Conservation (phyloP, 2,329 filamentous ascomycete genomes). For the Uncinocarpus reesii region DNA sequence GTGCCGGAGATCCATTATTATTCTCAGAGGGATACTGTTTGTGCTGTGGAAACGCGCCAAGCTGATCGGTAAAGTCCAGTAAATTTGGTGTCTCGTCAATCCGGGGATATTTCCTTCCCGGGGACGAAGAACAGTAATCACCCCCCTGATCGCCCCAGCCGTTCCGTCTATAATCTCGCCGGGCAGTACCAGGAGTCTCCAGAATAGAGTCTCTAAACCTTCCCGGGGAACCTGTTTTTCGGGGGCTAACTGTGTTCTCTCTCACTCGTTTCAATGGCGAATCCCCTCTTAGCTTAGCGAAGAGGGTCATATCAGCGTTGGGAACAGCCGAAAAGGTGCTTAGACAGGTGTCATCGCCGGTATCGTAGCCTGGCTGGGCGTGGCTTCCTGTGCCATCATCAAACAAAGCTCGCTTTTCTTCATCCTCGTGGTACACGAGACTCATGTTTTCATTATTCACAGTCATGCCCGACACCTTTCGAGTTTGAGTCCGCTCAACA, state of each 20-base stretch:
- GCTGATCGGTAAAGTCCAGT: slow-evolving; percentile 79
- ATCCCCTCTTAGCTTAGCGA: slow-evolving; percentile 58
- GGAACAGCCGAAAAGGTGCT: slow-evolving; percentile 85
- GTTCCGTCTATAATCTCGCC: slow-evolving; percentile 27
- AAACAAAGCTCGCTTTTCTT: slow-evolving; percentile 18
- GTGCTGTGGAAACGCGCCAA: slow-evolving; percentile 40
- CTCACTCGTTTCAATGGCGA: slow-evolving; percentile 46
- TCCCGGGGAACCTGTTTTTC: slow-evolving; percentile 25
- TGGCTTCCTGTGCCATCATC: slow-evolving; percentile 20
- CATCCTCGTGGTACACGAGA: slow-evolving; percentile 28
- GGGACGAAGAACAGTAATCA: slow-evolving; percentile 35
- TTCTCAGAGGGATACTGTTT: slow-evolving; percentile 34
- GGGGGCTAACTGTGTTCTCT: slow-evolving; percentile 37
- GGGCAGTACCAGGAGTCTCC: slow-evolving; percentile 42
- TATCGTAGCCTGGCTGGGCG: slow-evolving; percentile 22
- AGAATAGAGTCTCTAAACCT: slow-evolving; percentile 19
- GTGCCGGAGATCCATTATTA: slow-evolving; percentile 31
- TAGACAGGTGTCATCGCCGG: slow-evolving; percentile 45
- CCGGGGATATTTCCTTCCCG: slow-evolving; percentile 40
- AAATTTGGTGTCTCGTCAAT: slow-evolving; percentile 61
- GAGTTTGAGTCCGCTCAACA: slow-evolving; percentile 3
- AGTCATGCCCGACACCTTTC: slow-evolving; percentile 27
- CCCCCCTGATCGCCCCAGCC: slow-evolving; percentile 27
- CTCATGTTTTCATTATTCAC: slow-evolving; percentile 36
- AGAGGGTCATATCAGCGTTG: slow-evolving; percentile 63